Base-by-base conservation (phyloP, 1,284 basidiomycete species). In the Apiotrichum laibachii region DNA sequence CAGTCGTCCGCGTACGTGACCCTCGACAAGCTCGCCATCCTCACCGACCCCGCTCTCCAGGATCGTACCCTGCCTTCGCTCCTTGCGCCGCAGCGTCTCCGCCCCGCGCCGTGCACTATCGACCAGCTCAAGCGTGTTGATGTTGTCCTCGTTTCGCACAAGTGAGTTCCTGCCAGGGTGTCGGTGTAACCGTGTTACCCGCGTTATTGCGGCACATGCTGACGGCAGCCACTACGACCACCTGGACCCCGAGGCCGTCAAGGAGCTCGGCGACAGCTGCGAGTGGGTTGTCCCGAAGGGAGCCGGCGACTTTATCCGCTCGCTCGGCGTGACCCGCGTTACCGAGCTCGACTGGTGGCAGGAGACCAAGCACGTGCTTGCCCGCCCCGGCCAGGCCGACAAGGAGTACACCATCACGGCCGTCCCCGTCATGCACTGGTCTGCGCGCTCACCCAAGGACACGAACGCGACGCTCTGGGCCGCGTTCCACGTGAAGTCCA, bases 1-100 rank as follows among this genome's bases (percentile, higher is more conserved):
- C 79, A 80, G 64, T 80, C 79, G 2, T 79, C 78, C 2, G 67
- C 77, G 21, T 78, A 80, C 48, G 75, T 82, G 16, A 81, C 81
- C 37, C 67, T 82, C 43, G 76, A 80, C 50, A 79, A 79, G 18
- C 70, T 81, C 13, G 75, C 75, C 18, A 79, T 82, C 49, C 68
- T 82, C 19, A 82, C 81, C 42, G 81, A 82, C 61, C 81, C 81
- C 1, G 79, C 81, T 12, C 77, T 82, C 31, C 77, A 77, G 42
- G 71, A 79, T 50, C 74, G 78, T 35, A 80, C 80, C 0, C 65
- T 81, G 11, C 70, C 71, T 4, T 78, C 74, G 15, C 55, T 75
- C 16, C 61, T 80, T 18, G 79, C 77, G 4, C 80, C 80, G 6
- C 68, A 71, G 39, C 67, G 80, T 19, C 65, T 81, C 48, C 71